A percentile compares a stretch with the other conserved stretches of the same genome.
Conservation (phyloP, 805 yeast genomes). For the Metschnikowia colocasiae region DNA sequence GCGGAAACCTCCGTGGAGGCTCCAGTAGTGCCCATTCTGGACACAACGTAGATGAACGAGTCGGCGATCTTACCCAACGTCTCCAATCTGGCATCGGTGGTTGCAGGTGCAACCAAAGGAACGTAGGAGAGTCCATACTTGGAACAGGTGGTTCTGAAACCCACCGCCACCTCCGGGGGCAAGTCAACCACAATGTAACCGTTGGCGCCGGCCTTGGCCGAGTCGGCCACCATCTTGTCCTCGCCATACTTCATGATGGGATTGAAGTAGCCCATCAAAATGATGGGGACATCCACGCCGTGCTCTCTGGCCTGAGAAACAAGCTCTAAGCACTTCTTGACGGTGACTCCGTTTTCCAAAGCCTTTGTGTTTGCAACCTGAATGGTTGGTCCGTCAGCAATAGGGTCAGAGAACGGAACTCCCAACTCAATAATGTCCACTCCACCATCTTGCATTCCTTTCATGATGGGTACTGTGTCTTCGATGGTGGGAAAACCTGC, state of each 20-base stretch:
- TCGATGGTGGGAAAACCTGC: constrained; percentile 90
- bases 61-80: constrained; percentile 83
- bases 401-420: constrained; percentile 95
- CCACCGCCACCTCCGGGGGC: constrained; percentile 96
- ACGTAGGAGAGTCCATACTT: constrained; percentile 72
- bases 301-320: constrained; percentile 70
- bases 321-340: constrained; percentile 62
- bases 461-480: constrained; percentile 81
- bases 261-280: constrained; percentile 97
- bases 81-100: constrained; percentile 83
- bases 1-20: constrained; percentile 62
- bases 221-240: constrained; percentile 69
- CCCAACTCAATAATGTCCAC: constrained; percentile 94
- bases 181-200: constrained; percentile 93
- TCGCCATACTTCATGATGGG: constrained; percentile 92
- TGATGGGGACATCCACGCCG: constrained; percentile 85
- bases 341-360: constrained; percentile 75
- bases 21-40: constrained; percentile 98
- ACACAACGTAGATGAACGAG: constrained; percentile 92
- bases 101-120: constrained; percentile 95
- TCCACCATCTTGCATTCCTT: constrained; percentile 92
- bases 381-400: constrained; percentile 98
- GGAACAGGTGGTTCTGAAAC: constrained; percentile 72
- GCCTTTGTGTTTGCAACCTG: constrained; percentile 86
- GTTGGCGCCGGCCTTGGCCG: constrained; percentile 87